phyloP scores from a whole-genome alignment of 2,329 filamentous ascomycete genomes.

The Penicillium sp. region DNA sequence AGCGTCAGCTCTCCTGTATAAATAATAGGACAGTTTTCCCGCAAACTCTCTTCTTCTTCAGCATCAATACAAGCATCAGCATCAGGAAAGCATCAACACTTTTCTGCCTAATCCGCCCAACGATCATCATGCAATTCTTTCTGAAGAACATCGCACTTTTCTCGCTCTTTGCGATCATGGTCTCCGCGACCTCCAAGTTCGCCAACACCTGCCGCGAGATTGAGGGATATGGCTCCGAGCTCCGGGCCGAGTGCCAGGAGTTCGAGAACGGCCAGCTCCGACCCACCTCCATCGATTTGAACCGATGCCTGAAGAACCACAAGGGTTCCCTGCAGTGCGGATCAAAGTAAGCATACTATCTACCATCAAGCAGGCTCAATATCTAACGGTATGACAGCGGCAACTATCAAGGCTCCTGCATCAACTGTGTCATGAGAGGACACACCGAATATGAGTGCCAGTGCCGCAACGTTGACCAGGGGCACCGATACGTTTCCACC shows the following conservation, averaged over 20 bases:
- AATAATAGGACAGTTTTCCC: background rate
- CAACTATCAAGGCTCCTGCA: slow-evolving; percentile 16
- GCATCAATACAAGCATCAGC: background rate
- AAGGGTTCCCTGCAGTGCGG: slow-evolving; percentile 17
- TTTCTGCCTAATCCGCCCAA: background rate
- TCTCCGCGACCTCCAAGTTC: slow-evolving; percentile 18
- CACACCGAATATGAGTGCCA: slow-evolving; percentile 15
- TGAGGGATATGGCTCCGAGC: slow-evolving; percentile 8
- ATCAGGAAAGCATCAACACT: background rate
- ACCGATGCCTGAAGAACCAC: slow-evolving; percentile 18
- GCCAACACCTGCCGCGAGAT: slow-evolving; percentile 17
- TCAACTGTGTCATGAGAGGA: slow-evolving; percentile 18
- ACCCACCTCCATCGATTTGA: slow-evolving; percentile 14
- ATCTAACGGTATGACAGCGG: slow-evolving; percentile 11
- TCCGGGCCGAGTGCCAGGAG: slow-evolving; percentile 15
- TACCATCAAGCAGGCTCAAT: background rate
- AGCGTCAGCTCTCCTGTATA: slow-evolving; percentile 1
- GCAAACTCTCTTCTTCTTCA: background rate
- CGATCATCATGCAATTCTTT: slow-evolving; percentile 14
- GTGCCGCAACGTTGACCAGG: slow-evolving; percentile 13
- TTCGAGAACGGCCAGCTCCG: slow-evolving; percentile 11
- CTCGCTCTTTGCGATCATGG: slow-evolving; percentile 13
- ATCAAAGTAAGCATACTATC: slow-evolving; percentile 14
- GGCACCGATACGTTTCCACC: slow-evolving; percentile 13
- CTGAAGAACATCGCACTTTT: slow-evolving; percentile 15